A percentile compares a stretch with the other conserved stretches of the same genome.
phyloP scores from a whole-genome alignment of 2,329 filamentous ascomycete species.

The Alternaria angustiovoidea region DNA sequence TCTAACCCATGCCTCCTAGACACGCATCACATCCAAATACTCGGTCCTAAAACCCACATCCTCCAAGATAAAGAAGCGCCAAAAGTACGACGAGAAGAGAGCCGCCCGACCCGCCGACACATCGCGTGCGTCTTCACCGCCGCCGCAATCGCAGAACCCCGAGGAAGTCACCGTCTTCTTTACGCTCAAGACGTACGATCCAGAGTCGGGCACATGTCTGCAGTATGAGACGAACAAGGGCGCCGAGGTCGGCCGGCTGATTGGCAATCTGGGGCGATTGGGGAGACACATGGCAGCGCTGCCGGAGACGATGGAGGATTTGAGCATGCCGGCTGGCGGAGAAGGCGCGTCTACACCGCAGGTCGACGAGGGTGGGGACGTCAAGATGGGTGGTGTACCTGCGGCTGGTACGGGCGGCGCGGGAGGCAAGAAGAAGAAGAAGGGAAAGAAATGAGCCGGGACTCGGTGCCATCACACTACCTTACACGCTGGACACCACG shows the following conservation, averaged over 20 bases:
- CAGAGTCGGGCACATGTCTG: slow-evolving; percentile 78
- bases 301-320: slow-evolving; percentile 53
- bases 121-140: slow-evolving; percentile 39
- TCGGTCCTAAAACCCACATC: slow-evolving; percentile 64
- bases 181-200: slow-evolving; percentile 89
- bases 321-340: slow-evolving; percentile 41
- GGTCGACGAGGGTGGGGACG: slow-evolving; percentile 42
- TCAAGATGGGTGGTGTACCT: slow-evolving; percentile 38
- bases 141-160: slow-evolving; percentile 35
- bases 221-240: slow-evolving; percentile 94
- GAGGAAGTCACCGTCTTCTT: slow-evolving; percentile 66
- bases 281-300: slow-evolving; percentile 68
- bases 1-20: slow-evolving; percentile 61
- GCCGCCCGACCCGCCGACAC: slow-evolving; percentile 36
- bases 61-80: slow-evolving; percentile 45
- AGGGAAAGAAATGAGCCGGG: slow-evolving; percentile 57
- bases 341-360: slow-evolving; percentile 43
- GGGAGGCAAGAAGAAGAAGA: slow-evolving; percentile 61
- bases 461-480: not conserved
- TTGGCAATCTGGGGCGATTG: slow-evolving; percentile 77
- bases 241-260: slow-evolving; percentile 84
- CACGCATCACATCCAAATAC: slow-evolving; percentile 92
- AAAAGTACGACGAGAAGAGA: slow-evolving; percentile 43
- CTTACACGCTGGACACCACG: too few relatives aligned
- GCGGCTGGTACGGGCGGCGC: slow-evolving; percentile 27